These are phyloP conservation scores for Rhexocercosporidium sp. DNA, from an alignment of 2,329 filamentous ascomycete genomes.

Conservation along the genomic window DNA sequence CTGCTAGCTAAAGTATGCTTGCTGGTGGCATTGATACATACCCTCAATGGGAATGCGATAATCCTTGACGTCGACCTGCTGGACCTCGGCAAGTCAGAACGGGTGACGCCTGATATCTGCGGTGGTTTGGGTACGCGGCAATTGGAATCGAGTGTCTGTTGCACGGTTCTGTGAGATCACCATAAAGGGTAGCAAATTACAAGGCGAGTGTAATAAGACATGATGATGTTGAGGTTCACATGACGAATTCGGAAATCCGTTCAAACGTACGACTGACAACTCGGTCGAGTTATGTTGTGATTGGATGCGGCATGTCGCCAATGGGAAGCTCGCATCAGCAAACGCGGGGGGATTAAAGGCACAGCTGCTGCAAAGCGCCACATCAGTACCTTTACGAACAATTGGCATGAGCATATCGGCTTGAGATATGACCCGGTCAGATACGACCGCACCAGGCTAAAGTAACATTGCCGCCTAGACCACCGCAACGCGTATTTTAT, in stretches of 20 bases:
- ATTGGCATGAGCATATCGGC: neutral
- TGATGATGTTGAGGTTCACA: no score
- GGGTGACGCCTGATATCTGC: no score
- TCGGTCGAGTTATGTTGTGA: neutral
- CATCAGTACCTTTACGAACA: conserved; percentile 1
- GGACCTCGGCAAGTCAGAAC: no score
- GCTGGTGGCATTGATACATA: no score
- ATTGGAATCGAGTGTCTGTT: no score
- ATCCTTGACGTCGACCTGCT: no score
- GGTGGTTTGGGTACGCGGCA: no score
- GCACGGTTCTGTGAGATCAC: no score
- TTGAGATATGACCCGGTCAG: conserved; percentile 3
- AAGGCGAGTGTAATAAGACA: no score
- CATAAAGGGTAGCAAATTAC: no score
- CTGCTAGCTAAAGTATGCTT: no score
- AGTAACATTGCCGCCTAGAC: neutral
- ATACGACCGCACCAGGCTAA: neutral
- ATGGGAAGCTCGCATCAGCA: conserved; percentile 1
- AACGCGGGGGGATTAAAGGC: neutral
- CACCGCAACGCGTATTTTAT: neutral
- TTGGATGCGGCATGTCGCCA: neutral
- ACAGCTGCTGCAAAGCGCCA: neutral
- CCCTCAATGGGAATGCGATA: neutral
- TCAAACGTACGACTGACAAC: neutral
- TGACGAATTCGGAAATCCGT: no score